Conservation (phyloP, 169 alveolate genomes). For the Plasmodium gallinaceum region DNA sequence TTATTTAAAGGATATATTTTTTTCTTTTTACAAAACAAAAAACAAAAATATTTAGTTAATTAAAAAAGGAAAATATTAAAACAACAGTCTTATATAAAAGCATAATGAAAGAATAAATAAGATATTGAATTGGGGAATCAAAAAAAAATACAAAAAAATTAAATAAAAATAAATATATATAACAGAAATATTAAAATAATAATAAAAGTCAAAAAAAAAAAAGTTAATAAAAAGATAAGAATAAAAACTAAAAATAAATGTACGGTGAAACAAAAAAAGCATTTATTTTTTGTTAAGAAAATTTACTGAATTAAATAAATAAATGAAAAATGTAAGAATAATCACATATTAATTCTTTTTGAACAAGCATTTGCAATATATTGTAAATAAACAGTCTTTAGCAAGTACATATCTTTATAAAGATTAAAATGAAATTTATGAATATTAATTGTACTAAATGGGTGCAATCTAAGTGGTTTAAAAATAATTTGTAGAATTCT, state of each 20-base stretch:
- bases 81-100: too few relatives aligned
- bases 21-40: neutral
- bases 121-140: too few relatives aligned
- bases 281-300: neutral
- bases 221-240: neutral
- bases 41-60: neutral
- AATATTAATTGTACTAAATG: slow-evolving; percentile 62
- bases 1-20: slow-evolving; percentile 8
- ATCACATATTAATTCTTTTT: slow-evolving; percentile 3
- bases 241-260: neutral
- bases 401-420: slow-evolving; percentile 54
- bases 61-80: too few relatives aligned
- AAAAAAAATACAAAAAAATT: too few relatives aligned
- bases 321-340: too few relatives aligned
- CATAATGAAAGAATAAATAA: too few relatives aligned
- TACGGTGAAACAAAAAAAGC: neutral
- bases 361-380: slow-evolving; percentile 25
- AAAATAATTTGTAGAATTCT: slow-evolving; percentile 59
- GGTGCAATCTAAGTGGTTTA: slow-evolving; percentile 63
- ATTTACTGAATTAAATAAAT: too few relatives aligned
- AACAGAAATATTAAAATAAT: too few relatives aligned
- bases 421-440: slow-evolving; percentile 56
- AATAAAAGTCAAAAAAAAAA: too few relatives aligned
- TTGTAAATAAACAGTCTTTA: slow-evolving; percentile 51
- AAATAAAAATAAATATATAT: too few relatives aligned